A percentile compares a stretch with the other conserved stretches of the same genome.
phyloP scores from a whole-genome alignment of 257 asterid species.

The Datura wrightii region DNA sequence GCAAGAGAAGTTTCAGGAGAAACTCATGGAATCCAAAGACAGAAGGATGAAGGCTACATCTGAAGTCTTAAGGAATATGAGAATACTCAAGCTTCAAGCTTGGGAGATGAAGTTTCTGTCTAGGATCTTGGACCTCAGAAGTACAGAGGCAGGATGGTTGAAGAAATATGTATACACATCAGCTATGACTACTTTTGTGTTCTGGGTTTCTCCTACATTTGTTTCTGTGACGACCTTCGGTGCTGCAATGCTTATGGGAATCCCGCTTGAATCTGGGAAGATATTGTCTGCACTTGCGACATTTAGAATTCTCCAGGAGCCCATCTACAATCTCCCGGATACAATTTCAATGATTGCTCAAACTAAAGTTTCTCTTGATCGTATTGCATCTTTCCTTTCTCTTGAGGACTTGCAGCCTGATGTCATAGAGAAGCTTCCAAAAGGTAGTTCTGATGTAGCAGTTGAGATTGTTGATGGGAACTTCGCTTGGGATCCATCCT shows the following conservation, averaged over 20 bases:
- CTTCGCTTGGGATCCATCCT: constrained; percentile 70
- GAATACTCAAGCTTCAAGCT: constrained; percentile 90
- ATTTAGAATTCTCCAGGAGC: constrained; percentile 86
- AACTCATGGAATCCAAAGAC: constrained; percentile 82
- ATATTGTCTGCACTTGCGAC: constrained; percentile 88
- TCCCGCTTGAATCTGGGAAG: constrained; percentile 90
- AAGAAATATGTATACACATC: constrained; percentile 58
- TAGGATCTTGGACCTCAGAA: constrained; percentile 62
- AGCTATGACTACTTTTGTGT: constrained; percentile 60
- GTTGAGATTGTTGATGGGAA: constrained; percentile 73
- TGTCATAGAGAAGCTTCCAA: constrained; percentile 64
- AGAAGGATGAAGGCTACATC: constrained; percentile 88
- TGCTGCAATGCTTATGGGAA: constrained; percentile 73
- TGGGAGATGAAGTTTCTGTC: constrained; percentile 90
- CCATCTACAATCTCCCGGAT: constrained; percentile 81
- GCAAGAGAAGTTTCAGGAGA: constrained; percentile 72
- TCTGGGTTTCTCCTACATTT: constrained; percentile 84
- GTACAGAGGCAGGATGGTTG: constrained; percentile 74
- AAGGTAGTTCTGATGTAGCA: constrained; percentile 51
- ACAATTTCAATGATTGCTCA: constrained; percentile 83
- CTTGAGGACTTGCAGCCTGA: constrained; percentile 72
- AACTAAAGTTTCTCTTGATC: constrained; percentile 91
- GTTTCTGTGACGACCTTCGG: constrained; percentile 77
- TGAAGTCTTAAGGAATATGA: constrained; percentile 90
- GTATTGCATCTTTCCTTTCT: constrained; percentile 81